Conservation (phyloP, 495 filamentous ascomycete genomes). For the Penicillium cataractarum region DNA sequence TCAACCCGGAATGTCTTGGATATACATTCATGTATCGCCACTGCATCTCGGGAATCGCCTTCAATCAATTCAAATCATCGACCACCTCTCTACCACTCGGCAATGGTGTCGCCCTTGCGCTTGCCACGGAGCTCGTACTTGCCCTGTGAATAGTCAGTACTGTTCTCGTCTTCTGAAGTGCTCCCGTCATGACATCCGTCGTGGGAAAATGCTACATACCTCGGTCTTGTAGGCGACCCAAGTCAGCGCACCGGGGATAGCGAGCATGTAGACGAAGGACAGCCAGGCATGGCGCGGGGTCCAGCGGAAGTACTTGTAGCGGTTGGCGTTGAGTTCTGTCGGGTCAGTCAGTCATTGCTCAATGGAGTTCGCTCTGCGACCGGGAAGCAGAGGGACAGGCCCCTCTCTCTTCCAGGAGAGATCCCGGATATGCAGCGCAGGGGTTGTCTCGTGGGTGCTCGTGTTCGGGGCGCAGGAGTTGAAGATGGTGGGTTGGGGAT, state of each 20-base stretch:
- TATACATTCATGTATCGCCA: neutral
- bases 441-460: neutral
- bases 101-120: constrained; percentile 76
- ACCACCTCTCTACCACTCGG: constrained; percentile 62
- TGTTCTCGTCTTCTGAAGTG: constrained; percentile 9
- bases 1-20: neutral
- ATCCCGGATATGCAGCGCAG: neutral
- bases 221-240: constrained; percentile 77
- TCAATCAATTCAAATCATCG: constrained; percentile 9
- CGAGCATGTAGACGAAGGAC: constrained; percentile 70
- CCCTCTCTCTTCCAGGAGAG: neutral
- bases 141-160: constrained; percentile 59
- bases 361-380: neutral
- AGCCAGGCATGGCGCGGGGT: constrained; percentile 78
- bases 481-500: constrained; percentile 18
- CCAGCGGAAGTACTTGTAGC: constrained; percentile 95
- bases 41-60: neutral
- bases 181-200: neutral
- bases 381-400: neutral
- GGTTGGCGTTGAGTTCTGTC: constrained; percentile 80
- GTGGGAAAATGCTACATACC: constrained; percentile 56
- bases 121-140: constrained; percentile 87
- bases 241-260: constrained; percentile 69
- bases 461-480: constrained; percentile 3
- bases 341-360: constrained; percentile 25